phyloP scores from a whole-genome alignment of 1,139 yeast species.

The Sugiyamaella paludigena region DNA sequence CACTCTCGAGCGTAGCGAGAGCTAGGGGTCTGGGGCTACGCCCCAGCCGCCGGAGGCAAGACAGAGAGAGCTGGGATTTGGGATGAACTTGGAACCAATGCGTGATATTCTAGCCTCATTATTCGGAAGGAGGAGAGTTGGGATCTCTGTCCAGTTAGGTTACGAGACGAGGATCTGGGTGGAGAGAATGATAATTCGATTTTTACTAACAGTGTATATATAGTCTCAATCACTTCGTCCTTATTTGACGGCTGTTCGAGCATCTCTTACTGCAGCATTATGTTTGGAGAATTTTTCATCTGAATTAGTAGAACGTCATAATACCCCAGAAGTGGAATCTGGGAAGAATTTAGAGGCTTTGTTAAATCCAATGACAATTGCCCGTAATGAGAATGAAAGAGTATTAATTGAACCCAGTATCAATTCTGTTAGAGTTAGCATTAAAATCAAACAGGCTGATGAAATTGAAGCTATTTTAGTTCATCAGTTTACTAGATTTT shows the following conservation, averaged over 20 bases:
- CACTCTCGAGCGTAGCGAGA: too few species aligned
- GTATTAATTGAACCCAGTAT: conserved; percentile 92
- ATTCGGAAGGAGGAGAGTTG: too few species aligned
- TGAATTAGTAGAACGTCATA: conserved; percentile 93
- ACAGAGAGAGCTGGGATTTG: too few species aligned
- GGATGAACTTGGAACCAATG: too few species aligned
- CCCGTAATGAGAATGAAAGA: conserved; percentile 91
- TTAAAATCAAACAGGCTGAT: conserved; percentile 94
- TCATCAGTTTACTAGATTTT: conserved; percentile 87
- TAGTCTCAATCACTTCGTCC: conserved; percentile 86
- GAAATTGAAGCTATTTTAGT: conserved; percentile 94
- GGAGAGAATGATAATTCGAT: too few species aligned
- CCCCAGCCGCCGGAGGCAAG: too few species aligned
- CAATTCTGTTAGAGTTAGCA: conserved; percentile 80
- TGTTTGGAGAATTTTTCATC: conserved; percentile 94
- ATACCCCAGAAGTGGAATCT: conserved; percentile 94
- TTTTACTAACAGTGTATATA: too few species aligned
- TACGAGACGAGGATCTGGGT: too few species aligned
- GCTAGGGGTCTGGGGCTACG: too few species aligned
- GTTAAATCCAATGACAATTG: conserved; percentile 83
- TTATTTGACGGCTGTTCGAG: conserved; percentile 88
- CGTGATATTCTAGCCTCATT: too few species aligned
- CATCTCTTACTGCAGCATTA: conserved; percentile 92
- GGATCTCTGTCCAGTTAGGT: too few species aligned
- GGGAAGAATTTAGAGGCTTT: conserved; percentile 74